Base-by-base conservation (phyloP, 2,329 filamentous ascomycete species). In the Microsporum ferrugineum region DNA sequence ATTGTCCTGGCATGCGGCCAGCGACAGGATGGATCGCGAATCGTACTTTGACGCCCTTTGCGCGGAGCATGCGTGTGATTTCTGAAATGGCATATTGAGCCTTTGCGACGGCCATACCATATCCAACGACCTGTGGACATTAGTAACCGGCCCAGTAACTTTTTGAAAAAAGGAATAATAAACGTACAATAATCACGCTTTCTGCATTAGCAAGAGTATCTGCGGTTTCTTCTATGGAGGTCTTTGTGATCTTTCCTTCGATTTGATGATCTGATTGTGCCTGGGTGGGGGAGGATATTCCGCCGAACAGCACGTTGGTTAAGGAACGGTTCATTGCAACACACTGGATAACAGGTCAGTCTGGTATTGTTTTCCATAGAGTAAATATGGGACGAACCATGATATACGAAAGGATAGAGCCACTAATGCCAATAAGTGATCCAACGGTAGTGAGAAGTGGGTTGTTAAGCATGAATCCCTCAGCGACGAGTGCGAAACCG, bases 31-130 rank as follows among this genome's bases (percentile, higher is more conserved):
- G 90, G 66, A 95, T 94, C 5, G 89, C 90, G 69, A 95, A 95
- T 33, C 90, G 87, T 5, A 95, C 90, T 27, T 86, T 89, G 67
- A 94, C 80, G 2, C 88, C 88, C 71, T 87, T 88, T 45, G 82
- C 76, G n/a, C 89, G 85, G 14, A 95, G 78, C 72, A 85, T 82
- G 47, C 80, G 77, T 3, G 88, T 88, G 65, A 95, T 92, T 69
- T 91, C 88, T 2, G 88, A 87, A 59, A 95, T 89, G 27, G 89
- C 89, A 70, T 95, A 95, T 73, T 96, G 91, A 2, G 91, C 90
- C 74, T 95, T 95, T 6, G 91, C 90, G 0, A 96, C 90, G 0
- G 91, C 91, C 91, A 96, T 96, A 59, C 91, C 91, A 68, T 95
- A 96, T 0, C 91, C 91, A 3, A 95, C 90, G 1, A 92, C 72